These are phyloP conservation scores for Ophiostoma fasciatum DNA, from an alignment of 2,329 filamentous ascomycete genomes.

Conservation along the genomic window DNA sequence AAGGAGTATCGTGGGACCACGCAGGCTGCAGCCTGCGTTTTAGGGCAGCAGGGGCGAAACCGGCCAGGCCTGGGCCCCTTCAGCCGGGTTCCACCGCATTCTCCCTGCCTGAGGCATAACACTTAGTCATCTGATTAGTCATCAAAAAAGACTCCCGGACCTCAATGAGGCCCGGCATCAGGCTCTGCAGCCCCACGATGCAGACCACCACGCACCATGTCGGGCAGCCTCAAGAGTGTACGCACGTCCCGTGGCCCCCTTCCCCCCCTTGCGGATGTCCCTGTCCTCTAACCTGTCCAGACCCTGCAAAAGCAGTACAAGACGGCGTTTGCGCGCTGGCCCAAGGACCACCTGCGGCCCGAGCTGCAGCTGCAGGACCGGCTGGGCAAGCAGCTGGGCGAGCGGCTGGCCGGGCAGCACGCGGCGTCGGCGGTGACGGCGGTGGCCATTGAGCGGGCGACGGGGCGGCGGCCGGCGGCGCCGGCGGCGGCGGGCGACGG, in stretches of 20 bases:
- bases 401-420: conserved; percentile 18
- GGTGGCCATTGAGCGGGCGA: conserved; percentile 2
- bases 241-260: too few relatives aligned
- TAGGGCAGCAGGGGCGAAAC: neutral
- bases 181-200: too few relatives aligned
- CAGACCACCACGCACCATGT: neutral
- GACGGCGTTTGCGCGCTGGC: conserved; percentile 42
- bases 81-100: conserved; percentile 2
- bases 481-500: conserved; percentile 21
- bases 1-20: too few relatives aligned
- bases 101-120: too few relatives aligned
- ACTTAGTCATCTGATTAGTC: too few relatives aligned
- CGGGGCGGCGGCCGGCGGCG: conserved; percentile 1
- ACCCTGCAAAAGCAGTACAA: conserved; percentile 31
- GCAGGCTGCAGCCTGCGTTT: neutral
- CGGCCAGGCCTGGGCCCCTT: neutral
- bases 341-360: conserved; percentile 47
- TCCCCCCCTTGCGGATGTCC: neutral
- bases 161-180: too few relatives aligned
- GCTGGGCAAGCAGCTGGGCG: conserved; percentile 30
- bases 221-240: conserved; percentile 4
- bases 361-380: conserved; percentile 46
- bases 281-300: conserved; percentile 18
- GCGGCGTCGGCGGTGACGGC: neutral
- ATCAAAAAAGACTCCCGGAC: too few relatives aligned